Evolutionary conservation across 805 yeast genomes (phyloP).

Genomic region (Candida xiaguanensis): DNA sequence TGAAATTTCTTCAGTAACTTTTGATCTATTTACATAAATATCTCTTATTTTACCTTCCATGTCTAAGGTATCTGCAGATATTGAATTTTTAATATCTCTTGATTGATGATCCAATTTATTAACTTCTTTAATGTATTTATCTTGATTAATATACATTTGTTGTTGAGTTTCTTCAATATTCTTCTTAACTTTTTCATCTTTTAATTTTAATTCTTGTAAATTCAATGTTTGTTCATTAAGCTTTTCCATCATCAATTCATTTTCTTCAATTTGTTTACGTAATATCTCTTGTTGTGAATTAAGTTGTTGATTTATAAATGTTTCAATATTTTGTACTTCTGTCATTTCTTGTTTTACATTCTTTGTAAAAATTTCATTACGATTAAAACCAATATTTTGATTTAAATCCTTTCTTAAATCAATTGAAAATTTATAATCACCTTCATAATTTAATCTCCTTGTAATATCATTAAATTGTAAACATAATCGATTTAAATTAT

Average conservation of each 20-base stretch:
- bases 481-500: conserved; percentile 48
- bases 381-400: conserved; percentile 1
- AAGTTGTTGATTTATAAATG: conserved; percentile 42
- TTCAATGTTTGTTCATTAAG: conserved; percentile 57
- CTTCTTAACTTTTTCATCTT: conserved; percentile 18
- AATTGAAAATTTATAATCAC: conserved; percentile 37
- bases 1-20: conserved; percentile 43
- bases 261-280: conserved; percentile 46
- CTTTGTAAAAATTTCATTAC: conserved; percentile 31
- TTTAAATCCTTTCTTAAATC: conserved; percentile 19
- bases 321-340: conserved; percentile 25
- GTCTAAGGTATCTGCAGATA: conserved; percentile 48
- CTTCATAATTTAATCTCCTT: conserved; percentile 35
- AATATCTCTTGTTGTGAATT: conserved; percentile 54
- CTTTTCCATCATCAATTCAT: conserved; percentile 53
- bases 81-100: conserved; percentile 42
- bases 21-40: conserved; percentile 50
- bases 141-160: conserved; percentile 4
- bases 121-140: conserved; percentile 52
- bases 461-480: conserved; percentile 55
- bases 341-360: conserved; percentile 45
- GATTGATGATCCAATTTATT: conserved; percentile 62
- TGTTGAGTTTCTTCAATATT: conserved; percentile 4
- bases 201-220: conserved; percentile 54
- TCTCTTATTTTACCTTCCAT: conserved; percentile 46